Evolutionary conservation across 2,329 filamentous ascomycete genomes (phyloP).

Genomic region (Tolypocladium tundrense): DNA sequence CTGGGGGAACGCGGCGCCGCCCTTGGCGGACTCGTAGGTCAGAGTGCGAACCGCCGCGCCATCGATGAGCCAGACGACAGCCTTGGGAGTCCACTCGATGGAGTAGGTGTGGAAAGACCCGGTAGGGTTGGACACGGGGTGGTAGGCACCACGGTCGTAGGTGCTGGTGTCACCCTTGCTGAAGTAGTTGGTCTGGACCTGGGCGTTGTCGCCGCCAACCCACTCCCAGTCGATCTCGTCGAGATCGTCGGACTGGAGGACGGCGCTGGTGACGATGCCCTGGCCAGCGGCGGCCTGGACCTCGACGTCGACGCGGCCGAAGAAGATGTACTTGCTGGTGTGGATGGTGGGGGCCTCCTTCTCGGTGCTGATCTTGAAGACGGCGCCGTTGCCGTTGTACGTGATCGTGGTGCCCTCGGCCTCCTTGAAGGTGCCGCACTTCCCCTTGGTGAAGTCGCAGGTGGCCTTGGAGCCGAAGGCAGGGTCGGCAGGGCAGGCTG

Average conservation of each 20-base stretch:
- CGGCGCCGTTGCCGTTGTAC: constrained; percentile 39
- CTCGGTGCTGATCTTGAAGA: constrained; percentile 58
- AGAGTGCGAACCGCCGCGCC: constrained; percentile 51
- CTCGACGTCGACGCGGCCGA: constrained; percentile 72
- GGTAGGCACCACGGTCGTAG: constrained; percentile 59
- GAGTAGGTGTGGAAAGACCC: constrained; percentile 53
- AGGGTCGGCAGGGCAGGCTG: constrained; percentile 61
- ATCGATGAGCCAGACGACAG: constrained; percentile 56
- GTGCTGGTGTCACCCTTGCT: constrained; percentile 61
- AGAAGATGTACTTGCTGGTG: constrained; percentile 89
- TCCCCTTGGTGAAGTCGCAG: constrained; percentile 71
- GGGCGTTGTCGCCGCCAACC: constrained; percentile 59
- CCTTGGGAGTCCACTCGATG: constrained; percentile 56
- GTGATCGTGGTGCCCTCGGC: constrained; percentile 36
- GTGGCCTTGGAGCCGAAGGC: constrained; percentile 53
- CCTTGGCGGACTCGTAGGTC: constrained; percentile 45
- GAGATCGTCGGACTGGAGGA: constrained; percentile 81
- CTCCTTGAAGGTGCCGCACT: constrained; percentile 43
- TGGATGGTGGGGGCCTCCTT: constrained; percentile 62
- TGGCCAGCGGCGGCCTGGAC: constrained; percentile 69
- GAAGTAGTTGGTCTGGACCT: constrained; percentile 80
- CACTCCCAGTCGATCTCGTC: constrained; percentile 94
- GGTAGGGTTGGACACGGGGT: constrained; percentile 40
- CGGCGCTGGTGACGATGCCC: constrained; percentile 82
- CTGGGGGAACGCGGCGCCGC: constrained; percentile 55